These are phyloP conservation scores for Coemansia sp. DNA, from an alignment of 192 early-diverging fungal species.

Conservation along the genomic window DNA sequence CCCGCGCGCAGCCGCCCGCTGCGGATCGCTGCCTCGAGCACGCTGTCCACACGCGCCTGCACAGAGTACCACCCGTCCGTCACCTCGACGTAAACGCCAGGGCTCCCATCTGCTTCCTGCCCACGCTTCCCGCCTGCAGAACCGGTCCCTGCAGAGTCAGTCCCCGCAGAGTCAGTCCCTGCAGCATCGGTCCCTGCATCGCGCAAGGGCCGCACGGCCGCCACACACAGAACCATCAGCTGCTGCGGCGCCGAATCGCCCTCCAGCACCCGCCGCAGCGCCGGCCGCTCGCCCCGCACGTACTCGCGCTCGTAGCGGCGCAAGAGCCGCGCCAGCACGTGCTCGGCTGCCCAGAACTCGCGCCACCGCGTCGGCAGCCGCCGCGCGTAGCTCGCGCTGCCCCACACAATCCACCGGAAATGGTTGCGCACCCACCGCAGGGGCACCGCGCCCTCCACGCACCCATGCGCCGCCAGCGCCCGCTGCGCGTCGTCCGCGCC, in stretches of 20 bases:
- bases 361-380: slow-evolving; percentile 25
- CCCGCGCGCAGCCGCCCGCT: slow-evolving; percentile 25
- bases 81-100: slow-evolving; percentile 12
- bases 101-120: too few species aligned
- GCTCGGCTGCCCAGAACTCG: slow-evolving; percentile 26
- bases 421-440: slow-evolving; percentile 40
- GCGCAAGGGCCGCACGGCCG: too few species aligned
- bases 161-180: too few species aligned
- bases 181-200: too few species aligned
- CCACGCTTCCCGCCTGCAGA: too few species aligned
- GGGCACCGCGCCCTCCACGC: slow-evolving; percentile 4
- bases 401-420: slow-evolving; percentile 46
- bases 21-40: slow-evolving; percentile 13
- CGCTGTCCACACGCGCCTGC: slow-evolving; percentile 12
- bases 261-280: slow-evolving; percentile 30
- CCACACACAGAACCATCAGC: slow-evolving; percentile 39
- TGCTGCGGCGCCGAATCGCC: slow-evolving; percentile 31
- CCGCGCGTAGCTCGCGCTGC: slow-evolving; percentile 28
- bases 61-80: slow-evolving; percentile 50
- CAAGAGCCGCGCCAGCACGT: slow-evolving; percentile 13
- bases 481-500: slow-evolving; percentile 31
- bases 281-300: slow-evolving; percentile 28
- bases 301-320: slow-evolving; percentile 37
- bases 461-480: slow-evolving; percentile 21
- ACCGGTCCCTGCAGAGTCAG: too few species aligned